A percentile compares a stretch with the other conserved stretches of the same genome.
Conservation (phyloP, 441 rosid genomes). For the Metrosideros polymorpha region DNA sequence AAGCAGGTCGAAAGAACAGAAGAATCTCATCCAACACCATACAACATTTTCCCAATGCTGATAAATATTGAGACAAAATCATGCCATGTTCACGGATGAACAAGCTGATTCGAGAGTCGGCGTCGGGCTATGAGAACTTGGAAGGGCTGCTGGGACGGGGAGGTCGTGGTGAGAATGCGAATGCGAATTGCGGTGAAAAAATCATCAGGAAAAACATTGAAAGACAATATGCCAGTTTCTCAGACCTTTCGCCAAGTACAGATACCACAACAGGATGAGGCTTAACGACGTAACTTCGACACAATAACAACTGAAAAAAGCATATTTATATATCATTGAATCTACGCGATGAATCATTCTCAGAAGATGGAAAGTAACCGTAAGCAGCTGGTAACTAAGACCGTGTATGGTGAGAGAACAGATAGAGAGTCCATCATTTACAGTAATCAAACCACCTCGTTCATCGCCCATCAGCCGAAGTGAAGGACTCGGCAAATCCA, state of each 20-base stretch:
- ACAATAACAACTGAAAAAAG: not conserved
- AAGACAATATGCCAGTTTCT: not conserved
- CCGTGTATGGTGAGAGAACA: not conserved
- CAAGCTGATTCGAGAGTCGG: not conserved
- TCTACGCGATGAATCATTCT: not conserved
- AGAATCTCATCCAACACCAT: not conserved
- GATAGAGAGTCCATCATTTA: not conserved
- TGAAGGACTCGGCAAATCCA: conserved; percentile 44
- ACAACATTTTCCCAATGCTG: not conserved
- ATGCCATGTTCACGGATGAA: not conserved
- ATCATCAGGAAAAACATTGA: not conserved
- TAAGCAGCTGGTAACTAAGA: not conserved
- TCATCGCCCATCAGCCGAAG: conserved; percentile 39
- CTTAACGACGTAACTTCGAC: not conserved
- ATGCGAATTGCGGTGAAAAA: not conserved
- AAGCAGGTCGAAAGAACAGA: not conserved
- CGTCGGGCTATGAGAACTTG: not conserved
- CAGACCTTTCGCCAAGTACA: not conserved
- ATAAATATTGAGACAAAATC: not conserved
- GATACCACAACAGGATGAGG: not conserved
- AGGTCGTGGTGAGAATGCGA: not conserved
- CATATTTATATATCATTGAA: not conserved
- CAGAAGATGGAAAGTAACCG: not conserved
- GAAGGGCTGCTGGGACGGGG: not conserved
- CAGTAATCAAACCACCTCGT: not conserved